phyloP scores from a whole-genome alignment of 495 filamentous ascomycete genomes.

The Usnea hakonensis region DNA sequence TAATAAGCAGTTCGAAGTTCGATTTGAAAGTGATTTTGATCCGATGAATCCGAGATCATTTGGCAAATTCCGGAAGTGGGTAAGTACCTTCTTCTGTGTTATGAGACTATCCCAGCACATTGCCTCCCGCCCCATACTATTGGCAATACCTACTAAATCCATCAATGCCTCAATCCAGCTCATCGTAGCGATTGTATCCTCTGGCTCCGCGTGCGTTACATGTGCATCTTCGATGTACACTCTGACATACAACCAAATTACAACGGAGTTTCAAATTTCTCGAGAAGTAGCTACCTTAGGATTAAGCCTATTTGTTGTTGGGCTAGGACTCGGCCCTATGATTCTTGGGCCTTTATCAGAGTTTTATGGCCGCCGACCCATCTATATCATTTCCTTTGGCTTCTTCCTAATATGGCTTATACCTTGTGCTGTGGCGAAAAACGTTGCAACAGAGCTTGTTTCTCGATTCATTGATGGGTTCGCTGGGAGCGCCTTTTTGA shows the following conservation, averaged over 20 bases:
- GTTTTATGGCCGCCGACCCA: constrained; percentile 82
- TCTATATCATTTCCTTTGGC: constrained; percentile 71
- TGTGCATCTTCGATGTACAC: constrained; percentile 87
- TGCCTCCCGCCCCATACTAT: no score
- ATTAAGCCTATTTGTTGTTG: constrained; percentile 71
- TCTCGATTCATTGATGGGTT: constrained; percentile 80
- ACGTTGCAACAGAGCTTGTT: constrained; percentile 75
- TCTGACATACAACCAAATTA: constrained; percentile 74
- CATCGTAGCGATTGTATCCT: constrained; percentile 61
- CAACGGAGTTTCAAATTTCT: constrained; percentile 62
- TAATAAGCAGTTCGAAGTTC: constrained; percentile 47
- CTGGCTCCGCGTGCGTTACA: constrained; percentile 80
- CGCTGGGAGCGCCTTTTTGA: constrained; percentile 79
- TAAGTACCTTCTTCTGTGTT: no score
- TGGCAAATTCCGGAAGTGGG: constrained; percentile 62
- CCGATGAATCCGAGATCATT: constrained; percentile 65
- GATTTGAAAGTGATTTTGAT: constrained; percentile 67
- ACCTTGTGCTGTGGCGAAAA: constrained; percentile 77
- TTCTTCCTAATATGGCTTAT: constrained; percentile 82
- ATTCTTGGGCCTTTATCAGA: constrained; percentile 59
- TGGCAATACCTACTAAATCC: no score
- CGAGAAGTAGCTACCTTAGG: constrained; percentile 70
- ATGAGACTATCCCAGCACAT: no score
- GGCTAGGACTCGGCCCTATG: constrained; percentile 38
- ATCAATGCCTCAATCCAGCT: no score